These are phyloP conservation scores for Phytopythium ostracodes DNA, from an alignment of 352 stramenopile genomes.

Conservation along the genomic window DNA sequence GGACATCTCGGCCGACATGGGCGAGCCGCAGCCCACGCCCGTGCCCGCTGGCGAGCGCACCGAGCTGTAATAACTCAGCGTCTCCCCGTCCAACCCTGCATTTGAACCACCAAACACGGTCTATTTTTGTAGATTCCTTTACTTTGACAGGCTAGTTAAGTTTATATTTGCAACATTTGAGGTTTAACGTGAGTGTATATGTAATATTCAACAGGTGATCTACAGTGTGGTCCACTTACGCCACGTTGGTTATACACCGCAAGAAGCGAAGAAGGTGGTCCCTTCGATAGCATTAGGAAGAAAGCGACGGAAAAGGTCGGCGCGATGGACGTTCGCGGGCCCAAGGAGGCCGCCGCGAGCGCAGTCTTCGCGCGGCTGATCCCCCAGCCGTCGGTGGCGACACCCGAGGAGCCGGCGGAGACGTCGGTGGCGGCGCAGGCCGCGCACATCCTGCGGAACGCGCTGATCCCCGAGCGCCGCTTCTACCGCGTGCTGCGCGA, in stretches of 20 bases:
- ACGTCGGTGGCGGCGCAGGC: constrained; percentile 8
- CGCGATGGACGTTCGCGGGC: constrained; percentile 13
- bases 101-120: not conserved
- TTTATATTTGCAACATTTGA: not conserved
- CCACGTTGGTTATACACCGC: not conserved
- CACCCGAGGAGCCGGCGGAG: not conserved
- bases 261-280: not conserved
- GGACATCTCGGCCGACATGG: constrained; percentile 55
- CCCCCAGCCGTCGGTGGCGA: constrained; percentile 20
- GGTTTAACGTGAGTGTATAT: too few relatives aligned
- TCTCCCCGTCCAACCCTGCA: not conserved
- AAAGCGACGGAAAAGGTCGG: too few relatives aligned
- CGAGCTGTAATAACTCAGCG: constrained; percentile 34
- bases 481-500: constrained; percentile 75
- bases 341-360: constrained; percentile 4
- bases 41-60: constrained; percentile 41
- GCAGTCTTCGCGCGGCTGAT: constrained; percentile 42
- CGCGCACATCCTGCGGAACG: constrained; percentile 22
- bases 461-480: constrained; percentile 38
- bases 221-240: not conserved
- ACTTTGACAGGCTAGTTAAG: not conserved
- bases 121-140: not conserved
- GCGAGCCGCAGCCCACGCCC: constrained; percentile 15
- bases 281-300: not conserved
- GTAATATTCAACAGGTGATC: too few relatives aligned